A percentile compares a stretch with the other conserved stretches of the same genome.
These are phyloP conservation scores for Testicularia cyperi DNA, from an alignment of 1,284 basidiomycete genomes.

Conservation along the genomic window DNA sequence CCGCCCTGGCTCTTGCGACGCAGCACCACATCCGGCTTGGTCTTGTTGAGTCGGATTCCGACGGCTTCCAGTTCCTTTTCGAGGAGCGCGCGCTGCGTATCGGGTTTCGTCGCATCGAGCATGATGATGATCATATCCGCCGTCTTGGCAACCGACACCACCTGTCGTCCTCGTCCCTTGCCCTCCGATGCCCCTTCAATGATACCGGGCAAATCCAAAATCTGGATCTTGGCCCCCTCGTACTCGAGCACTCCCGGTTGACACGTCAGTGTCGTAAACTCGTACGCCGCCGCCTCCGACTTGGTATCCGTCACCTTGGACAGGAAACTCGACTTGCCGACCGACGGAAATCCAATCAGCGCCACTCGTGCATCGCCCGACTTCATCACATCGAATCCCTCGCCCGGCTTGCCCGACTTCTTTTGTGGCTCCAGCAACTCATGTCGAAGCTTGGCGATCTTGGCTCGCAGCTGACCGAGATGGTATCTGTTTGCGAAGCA, in stretches of 20 bases:
- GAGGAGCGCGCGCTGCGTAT: constrained; percentile 86
- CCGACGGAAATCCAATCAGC: constrained; percentile 61
- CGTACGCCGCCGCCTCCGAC: constrained; percentile 96
- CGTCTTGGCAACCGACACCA: constrained; percentile 87
- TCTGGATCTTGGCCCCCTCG: constrained; percentile 77
- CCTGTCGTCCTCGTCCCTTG: constrained; percentile 95
- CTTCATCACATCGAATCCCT: constrained; percentile 86
- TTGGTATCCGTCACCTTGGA: constrained; percentile 96
- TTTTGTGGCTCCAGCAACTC: constrained; percentile 93
- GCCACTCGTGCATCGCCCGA: constrained; percentile 95
- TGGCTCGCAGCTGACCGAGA: constrained; percentile 94
- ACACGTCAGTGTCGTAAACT: constrained; percentile 77
- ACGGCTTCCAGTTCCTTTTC: constrained; percentile 93
- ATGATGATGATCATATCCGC: constrained; percentile 99
- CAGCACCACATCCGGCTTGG: constrained; percentile 78
- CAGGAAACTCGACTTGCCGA: constrained; percentile 82
- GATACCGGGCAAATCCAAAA: constrained; percentile 77
- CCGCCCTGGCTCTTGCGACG: constrained; percentile 93
- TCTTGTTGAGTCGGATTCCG: constrained; percentile 93
- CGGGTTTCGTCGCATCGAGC: constrained; percentile 93
- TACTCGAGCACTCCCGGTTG: constrained; percentile 95
- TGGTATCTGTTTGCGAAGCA: no score
- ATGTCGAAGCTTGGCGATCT: constrained; percentile 92
- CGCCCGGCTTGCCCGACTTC: constrained; percentile 68
- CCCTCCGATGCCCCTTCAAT: constrained; percentile 99